These are phyloP conservation scores for Ophiocordyceps camponoti-saundersi DNA, from an alignment of 2,329 filamentous ascomycete genomes.

Conservation along the genomic window DNA sequence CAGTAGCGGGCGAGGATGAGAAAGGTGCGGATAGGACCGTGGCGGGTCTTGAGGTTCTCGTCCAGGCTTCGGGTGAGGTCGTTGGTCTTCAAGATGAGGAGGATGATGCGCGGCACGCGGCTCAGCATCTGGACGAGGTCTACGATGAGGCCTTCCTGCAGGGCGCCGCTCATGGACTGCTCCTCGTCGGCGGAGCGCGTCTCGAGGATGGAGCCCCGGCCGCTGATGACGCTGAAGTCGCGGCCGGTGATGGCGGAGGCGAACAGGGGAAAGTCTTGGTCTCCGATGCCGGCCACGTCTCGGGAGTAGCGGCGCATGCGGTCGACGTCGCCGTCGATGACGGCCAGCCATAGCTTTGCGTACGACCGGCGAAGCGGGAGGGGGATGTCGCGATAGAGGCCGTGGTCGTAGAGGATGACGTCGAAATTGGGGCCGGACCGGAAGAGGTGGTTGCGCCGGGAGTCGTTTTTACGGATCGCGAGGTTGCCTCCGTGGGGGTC, in stretches of 20 bases:
- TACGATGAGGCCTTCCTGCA: slow-evolving; percentile 77
- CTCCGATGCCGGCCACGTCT: slow-evolving; percentile 75
- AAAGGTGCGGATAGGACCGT: slow-evolving; percentile 47
- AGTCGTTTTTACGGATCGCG: slow-evolving; percentile 64
- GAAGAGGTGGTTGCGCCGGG: slow-evolving; percentile 28
- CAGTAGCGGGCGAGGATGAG: slow-evolving; percentile 55
- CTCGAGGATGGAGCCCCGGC: slow-evolving; percentile 34
- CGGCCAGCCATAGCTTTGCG: slow-evolving; percentile 92
- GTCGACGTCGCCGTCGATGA: slow-evolving; percentile 74
- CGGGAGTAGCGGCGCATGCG: slow-evolving; percentile 78
- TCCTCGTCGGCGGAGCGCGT: slow-evolving; percentile 62
- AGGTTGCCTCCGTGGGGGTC: slow-evolving; percentile 96
- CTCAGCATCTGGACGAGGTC: slow-evolving; percentile 79
- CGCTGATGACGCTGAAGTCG: slow-evolving; percentile 64
- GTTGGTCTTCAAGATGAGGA: slow-evolving; percentile 94
- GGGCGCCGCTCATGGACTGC: slow-evolving; percentile 64
- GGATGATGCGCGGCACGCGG: slow-evolving; percentile 76
- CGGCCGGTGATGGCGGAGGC: slow-evolving; percentile 91
- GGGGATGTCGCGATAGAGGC: slow-evolving; percentile 86
- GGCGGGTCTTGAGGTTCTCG: slow-evolving; percentile 66
- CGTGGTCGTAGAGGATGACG: slow-evolving; percentile 91
- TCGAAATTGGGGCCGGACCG: slow-evolving; percentile 61
- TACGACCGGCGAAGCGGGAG: slow-evolving; percentile 64
- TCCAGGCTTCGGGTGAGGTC: slow-evolving; percentile 88
- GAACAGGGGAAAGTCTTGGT: slow-evolving; percentile 87